Evolutionary conservation across 345 rosid species (phyloP), one percentile per base, ranked within the genome.

Genomic region (Brassica cretica): DNA sequence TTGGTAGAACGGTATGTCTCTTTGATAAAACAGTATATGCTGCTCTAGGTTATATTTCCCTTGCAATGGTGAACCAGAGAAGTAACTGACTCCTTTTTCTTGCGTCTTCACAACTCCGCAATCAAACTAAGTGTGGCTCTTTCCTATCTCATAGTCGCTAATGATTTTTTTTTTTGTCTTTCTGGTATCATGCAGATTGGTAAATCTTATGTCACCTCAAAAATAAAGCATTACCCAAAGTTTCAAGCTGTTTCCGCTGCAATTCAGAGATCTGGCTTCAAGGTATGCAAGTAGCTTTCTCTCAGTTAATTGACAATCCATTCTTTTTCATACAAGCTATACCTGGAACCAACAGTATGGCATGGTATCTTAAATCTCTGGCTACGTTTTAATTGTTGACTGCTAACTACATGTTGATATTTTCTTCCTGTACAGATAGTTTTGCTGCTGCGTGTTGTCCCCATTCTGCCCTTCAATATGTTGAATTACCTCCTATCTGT

Each of bases 1-100:
- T 96, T 15, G 98, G 99, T 65, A 84, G 94, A 88, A 96, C 97
- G 21, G 98, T 96, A 79, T 51, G 89, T 83, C 41, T 80, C 24
- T 61, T 66, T 0, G 3, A 58, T 70, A 30, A 44, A 12, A 2
- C 16, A 53, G 12, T 24, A 68, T 73, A 6, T 49, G 8, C 8
- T 33, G 5, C 29, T 72, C 30, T 70, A 5, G 6, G 64, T 60
- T 60, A 55, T 61, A 25, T 63, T 62, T 74, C 11, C 3, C 9
- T 19, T 68, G 73, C 24, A 49, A 62, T 16, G 18, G 32, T 24
- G 49, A 73, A 59, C 70, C 32, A 35, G 41, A 56, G 12, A 68
- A 68, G 62, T 62, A 32, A 74, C 2, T 25, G 35, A 37, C 51
- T 18, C 60, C 29, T 74, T 63, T 37, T 68, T 44, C 56, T 69